Base-by-base conservation (phyloP, 352 stramenopile genomes). In the Thraustochytrium striatum region DNA sequence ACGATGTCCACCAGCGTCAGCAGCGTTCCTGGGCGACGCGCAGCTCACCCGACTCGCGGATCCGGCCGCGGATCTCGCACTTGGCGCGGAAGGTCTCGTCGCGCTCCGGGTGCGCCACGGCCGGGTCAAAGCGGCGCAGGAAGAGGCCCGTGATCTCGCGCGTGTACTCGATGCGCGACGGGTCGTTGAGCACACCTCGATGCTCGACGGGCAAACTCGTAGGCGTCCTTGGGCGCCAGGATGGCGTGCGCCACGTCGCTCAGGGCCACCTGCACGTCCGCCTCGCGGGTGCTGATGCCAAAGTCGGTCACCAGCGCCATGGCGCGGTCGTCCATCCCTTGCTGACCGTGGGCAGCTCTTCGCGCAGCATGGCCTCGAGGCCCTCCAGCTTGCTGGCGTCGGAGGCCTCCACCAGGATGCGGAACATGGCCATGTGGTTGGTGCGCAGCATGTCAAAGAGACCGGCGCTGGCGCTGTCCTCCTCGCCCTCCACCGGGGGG, bases 91-190 rank as follows among this genome's bases (percentile, higher is more conserved):
- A 83, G 13, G 47, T 36, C 8, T 75, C 75, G 41, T 88, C 73
- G 3, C 43, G 83, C 52, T 91, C 81, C 33, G 81, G 81, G 78
- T 82, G 39, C 3, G 33, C n/a, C 39, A 30, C 44, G 30, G 44
- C 69, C 57, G 84, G 83, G 53, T 85, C 57, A 62, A 88, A 88
- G 7, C 82, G 81, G 13, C 92, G 85, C 82, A 97, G 84, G 86
- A 98, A 98, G 50, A 98, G 90, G 85, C 98, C 92, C n/a, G 93
- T 90, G 72, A 98, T 97, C 36, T 86, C 87, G 21, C 38, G 21
- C 11, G 65, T 75, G 44, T 35, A 75, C 25, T 80, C 70, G 33
- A 80, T 78, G 41, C 55, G 38, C 11, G 38, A 59, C 36, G 44
- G 32, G 13, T 75, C 59, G 28, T 41, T 78, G 41, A 80, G 30